Evolutionary conservation across 2,329 filamentous ascomycete genomes (phyloP).

Genomic region (Colletotrichum zoysiae): DNA sequence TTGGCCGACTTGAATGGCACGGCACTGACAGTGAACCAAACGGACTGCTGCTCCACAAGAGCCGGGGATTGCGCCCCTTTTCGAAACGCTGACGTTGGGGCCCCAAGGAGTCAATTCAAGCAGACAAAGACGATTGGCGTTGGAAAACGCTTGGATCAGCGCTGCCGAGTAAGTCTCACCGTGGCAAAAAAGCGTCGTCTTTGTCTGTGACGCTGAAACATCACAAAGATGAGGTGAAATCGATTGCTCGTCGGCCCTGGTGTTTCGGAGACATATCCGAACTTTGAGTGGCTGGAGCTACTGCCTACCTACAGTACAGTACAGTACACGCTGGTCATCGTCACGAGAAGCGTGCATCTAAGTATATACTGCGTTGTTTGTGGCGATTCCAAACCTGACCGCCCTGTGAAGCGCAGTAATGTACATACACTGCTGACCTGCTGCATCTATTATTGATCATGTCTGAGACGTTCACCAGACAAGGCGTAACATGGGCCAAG

Average conservation of each 20-base stretch:
- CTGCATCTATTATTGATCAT: conserved; percentile 20
- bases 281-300: conserved; percentile 30
- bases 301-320: not conserved
- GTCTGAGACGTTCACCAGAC: conserved; percentile 23
- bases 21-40: conserved; percentile 9
- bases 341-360: conserved; percentile 1
- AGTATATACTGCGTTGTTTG: not conserved
- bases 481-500: conserved; percentile 5
- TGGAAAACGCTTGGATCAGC: conserved; percentile 34
- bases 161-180: conserved; percentile 10
- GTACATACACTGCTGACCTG: conserved; percentile 6
- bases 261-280: conserved; percentile 31
- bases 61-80: conserved; percentile 10
- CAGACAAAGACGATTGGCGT: conserved; percentile 15
- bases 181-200: conserved; percentile 41
- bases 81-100: conserved; percentile 19
- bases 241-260: conserved; percentile 24
- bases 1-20: conserved; percentile 23
- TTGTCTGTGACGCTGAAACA: conserved; percentile 41
- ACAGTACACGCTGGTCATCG: conserved; percentile 10
- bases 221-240: conserved; percentile 39
- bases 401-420: conserved; percentile 1
- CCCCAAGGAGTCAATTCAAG: conserved; percentile 13
- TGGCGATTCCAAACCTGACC: conserved; percentile 17
- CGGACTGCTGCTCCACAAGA: not conserved